These are phyloP conservation scores for Ligustrum vulgare DNA, from an alignment of 257 asterid genomes.

Conservation along the genomic window DNA sequence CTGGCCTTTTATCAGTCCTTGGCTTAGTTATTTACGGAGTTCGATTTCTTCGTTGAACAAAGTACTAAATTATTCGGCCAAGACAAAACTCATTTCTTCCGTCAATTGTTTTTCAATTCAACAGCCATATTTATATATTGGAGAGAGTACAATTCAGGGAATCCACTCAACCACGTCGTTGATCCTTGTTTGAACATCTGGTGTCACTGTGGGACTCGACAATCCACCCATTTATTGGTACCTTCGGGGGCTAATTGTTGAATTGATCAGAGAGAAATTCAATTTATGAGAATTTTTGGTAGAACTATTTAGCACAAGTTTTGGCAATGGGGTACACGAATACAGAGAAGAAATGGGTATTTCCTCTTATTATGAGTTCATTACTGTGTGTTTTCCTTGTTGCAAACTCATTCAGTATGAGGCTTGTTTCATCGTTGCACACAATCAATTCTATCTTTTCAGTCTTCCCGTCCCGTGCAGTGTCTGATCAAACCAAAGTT, in stretches of 20 bases:
- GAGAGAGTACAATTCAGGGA: constrained; percentile 24
- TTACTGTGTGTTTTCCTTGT: constrained; percentile 57
- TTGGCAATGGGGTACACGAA: constrained; percentile 58
- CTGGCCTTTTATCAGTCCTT: constrained; percentile 23
- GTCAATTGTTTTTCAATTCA: constrained; percentile 19
- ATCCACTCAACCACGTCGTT: constrained; percentile 31
- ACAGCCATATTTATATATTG: constrained; percentile 19
- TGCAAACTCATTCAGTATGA: constrained; percentile 71
- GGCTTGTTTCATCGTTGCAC: constrained; percentile 55
- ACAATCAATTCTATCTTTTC: constrained; percentile 58
- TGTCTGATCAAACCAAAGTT: constrained; percentile 34
- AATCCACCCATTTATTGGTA: background rate
- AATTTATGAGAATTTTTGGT: constrained; percentile 25
- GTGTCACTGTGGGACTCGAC: constrained; percentile 30
- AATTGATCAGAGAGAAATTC: constrained; percentile 19
- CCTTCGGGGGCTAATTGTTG: constrained; percentile 25
- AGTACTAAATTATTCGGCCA: constrained; percentile 22
- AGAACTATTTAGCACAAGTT: constrained; percentile 40
- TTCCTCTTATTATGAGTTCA: constrained; percentile 68
- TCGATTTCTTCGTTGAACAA: constrained; percentile 8
- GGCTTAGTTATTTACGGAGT: constrained; percentile 19
- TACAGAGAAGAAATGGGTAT: constrained; percentile 74
- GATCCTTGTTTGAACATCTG: constrained; percentile 31
- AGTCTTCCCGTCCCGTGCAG: constrained; percentile 46
- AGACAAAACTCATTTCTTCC: constrained; percentile 1